These are phyloP conservation scores for Leucosporidium scottii DNA, from an alignment of 768 basidiomycete species.

Conservation along the genomic window DNA sequence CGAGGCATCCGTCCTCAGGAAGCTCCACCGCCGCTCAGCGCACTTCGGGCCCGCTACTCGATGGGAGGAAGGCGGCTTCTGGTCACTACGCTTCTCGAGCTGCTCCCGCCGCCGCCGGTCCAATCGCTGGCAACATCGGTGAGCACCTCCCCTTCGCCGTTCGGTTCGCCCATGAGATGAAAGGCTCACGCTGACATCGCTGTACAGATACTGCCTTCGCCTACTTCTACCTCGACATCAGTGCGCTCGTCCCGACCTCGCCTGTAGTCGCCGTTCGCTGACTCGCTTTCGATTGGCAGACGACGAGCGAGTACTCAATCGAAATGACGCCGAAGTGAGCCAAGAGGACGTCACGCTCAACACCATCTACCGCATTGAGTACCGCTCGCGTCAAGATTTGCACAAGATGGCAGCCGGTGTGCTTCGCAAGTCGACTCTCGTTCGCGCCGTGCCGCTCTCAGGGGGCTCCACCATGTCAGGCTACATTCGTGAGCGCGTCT, in stretches of 20 bases:
- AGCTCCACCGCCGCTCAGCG: no score
- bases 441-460: not conserved
- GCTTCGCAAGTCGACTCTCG: not conserved
- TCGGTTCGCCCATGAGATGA: no score
- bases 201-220: conserved; percentile 19
- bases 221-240: conserved; percentile 27
- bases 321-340: conserved; percentile 18
- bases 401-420: conserved; percentile 21
- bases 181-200: no score
- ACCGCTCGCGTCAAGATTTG: conserved; percentile 23
- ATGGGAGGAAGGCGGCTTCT: conserved; percentile 9
- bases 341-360: conserved; percentile 12
- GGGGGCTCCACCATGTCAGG: conserved; percentile 14
- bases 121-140: not conserved
- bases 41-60: not conserved
- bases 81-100: conserved; percentile 1
- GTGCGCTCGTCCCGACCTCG: not conserved
- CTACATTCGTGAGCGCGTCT: conserved; percentile 20
- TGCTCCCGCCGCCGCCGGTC: not conserved
- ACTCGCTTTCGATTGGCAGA: conserved; percentile 1
- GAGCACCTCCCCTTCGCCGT: not conserved
- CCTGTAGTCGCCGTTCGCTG: no score
- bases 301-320: not conserved
- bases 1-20: no score
- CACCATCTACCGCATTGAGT: conserved; percentile 26